Percentiles rank a stretch among this genome's conserved stretches.
Evolutionary conservation across 345 rosid genomes (phyloP).

Genomic region (Euphorbia lathyris): DNA sequence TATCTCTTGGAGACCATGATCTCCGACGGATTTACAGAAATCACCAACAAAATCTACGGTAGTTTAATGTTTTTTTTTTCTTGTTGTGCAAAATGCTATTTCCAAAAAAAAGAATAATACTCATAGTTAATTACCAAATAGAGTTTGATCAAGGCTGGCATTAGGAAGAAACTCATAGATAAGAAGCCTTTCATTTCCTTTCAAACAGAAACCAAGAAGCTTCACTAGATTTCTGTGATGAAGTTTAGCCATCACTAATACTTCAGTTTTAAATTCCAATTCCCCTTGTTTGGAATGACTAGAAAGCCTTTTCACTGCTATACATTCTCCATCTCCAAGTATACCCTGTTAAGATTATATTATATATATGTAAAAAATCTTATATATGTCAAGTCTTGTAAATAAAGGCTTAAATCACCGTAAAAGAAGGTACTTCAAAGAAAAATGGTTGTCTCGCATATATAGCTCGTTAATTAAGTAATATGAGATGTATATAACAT

Average conservation of each 20-base stretch:
- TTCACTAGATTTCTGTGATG: conserved; percentile 8
- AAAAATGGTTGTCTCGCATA: too few relatives aligned
- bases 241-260: conserved; percentile 11
- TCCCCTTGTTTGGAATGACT: conserved; percentile 12
- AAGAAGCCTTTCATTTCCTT: conserved; percentile 10
- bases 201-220: conserved; percentile 13
- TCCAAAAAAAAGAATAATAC: not conserved
- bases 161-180: conserved; percentile 16
- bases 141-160: conserved; percentile 4
- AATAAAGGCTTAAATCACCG: too few relatives aligned
- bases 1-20: too few relatives aligned
- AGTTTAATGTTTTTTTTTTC: too few relatives aligned
- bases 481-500: too few relatives aligned
- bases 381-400: too few relatives aligned
- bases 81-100: too few relatives aligned
- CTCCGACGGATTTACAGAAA: too few relatives aligned
- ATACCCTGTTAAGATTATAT: conserved; percentile 6
- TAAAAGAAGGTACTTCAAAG: too few relatives aligned
- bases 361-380: too few relatives aligned
- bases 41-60: too few relatives aligned
- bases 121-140: not conserved
- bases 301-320: conserved; percentile 16
- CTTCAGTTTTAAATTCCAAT: conserved; percentile 15
- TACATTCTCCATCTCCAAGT: not conserved
- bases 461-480: too few relatives aligned